These are phyloP conservation scores for Francoa sonchifolia DNA, from an alignment of 441 rosid genomes.

Conservation along the genomic window DNA sequence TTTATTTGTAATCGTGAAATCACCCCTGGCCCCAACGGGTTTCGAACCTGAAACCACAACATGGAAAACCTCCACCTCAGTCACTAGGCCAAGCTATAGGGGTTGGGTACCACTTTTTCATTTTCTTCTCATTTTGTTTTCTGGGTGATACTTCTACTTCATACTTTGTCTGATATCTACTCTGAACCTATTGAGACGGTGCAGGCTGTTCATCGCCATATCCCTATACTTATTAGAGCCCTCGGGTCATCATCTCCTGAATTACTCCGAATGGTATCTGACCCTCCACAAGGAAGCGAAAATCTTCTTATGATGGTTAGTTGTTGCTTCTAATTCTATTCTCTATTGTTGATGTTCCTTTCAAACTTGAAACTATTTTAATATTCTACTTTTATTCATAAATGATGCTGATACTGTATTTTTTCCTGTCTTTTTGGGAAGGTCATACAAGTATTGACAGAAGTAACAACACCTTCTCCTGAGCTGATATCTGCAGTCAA, in stretches of 20 bases:
- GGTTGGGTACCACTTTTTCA: too few species aligned
- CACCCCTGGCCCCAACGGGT: too few species aligned
- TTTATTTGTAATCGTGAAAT: too few species aligned
- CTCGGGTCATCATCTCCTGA: constrained; percentile 74
- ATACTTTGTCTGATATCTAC: neutral
- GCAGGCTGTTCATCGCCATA: constrained; percentile 95
- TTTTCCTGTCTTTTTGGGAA: constrained; percentile 25
- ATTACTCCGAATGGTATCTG: constrained; percentile 72
- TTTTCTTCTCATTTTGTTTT: neutral
- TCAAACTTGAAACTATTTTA: constrained; percentile 8
- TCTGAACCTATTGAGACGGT: constrained; percentile 6
- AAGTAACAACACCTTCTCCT: constrained; percentile 65
- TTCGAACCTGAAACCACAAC: too few species aligned
- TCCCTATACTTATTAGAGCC: constrained; percentile 73
- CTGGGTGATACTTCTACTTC: neutral
- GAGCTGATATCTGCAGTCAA: constrained; percentile 89
- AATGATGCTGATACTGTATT: constrained; percentile 21
- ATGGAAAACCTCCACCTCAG: too few species aligned
- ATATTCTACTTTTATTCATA: constrained; percentile 9
- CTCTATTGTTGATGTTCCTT: neutral
- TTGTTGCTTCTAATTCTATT: neutral
- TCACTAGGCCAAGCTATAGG: too few species aligned
- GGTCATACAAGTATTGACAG: constrained; percentile 94
- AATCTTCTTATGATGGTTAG: constrained; percentile 78
- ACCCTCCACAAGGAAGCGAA: constrained; percentile 98